Evolutionary conservation across 2,329 filamentous ascomycete species (phyloP), one percentile per base, ranked within the genome.

Genomic region (Trichoderma afroharzianum): DNA sequence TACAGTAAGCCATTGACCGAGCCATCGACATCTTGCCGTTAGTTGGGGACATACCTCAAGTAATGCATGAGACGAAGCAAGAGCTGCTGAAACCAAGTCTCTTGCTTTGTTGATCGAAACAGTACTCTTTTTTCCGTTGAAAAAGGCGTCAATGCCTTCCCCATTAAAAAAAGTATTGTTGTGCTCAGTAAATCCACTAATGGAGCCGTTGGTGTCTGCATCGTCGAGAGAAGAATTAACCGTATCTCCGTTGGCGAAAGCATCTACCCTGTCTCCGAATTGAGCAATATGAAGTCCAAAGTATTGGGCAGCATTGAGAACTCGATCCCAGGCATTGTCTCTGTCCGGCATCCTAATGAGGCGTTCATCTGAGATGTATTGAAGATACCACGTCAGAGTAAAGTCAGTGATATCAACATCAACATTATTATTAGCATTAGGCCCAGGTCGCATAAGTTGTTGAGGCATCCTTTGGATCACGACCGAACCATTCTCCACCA

Each of bases 291-390:
- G 81, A 6, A 82, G 76, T 3, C 81, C 82, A 57, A 83, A 83
- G 77, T 81, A 83, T 71, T 83, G 81, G 3, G 82, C 82, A 18
- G 80, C 78, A 50, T 79, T 80, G 33, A 83, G 75, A 1, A 83
- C 81, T 1, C 80, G 78, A 69, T 83, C 82, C 81, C 81, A 83
- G 61, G 80, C 78, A 66, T 81, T 83, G n/a, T 81, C 82, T 50
- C 79, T 75, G 6, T 77, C 76, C 3, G 82, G 82, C 80, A 83
- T 83, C 67, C 82, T 81, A 18, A 81, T 78, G 15, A 83, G 76
- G 32, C 82, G 81, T 68, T 83, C 78, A 70, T 83, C 79, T 12
- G 78, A 78, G 66, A 83, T 82, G 74, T 78, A 80, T 26, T 77
- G 74, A 15, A 83, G 77, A 59, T 82, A 83, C 14, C 15, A 64